phyloP scores from a whole-genome alignment of 2,329 filamentous ascomycete species.

The Xylariaceae sp. region DNA sequence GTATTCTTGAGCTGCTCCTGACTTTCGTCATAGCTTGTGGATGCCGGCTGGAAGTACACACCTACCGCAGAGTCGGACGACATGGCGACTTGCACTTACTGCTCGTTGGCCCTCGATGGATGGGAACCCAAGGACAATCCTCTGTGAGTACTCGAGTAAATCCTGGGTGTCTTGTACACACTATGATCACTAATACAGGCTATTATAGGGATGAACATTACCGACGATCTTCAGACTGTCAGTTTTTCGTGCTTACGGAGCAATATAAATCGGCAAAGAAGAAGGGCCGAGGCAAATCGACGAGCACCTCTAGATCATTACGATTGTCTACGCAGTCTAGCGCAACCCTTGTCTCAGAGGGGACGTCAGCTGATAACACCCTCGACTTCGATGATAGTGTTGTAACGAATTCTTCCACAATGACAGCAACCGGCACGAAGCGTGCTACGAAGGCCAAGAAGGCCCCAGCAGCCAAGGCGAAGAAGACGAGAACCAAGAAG shows the following conservation, averaged over 20 bases:
- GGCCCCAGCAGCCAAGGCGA: constrained; percentile 41
- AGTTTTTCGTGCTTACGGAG: constrained; percentile 70
- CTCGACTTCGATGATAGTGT: constrained; percentile 54
- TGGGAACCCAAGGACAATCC: constrained; percentile 95
- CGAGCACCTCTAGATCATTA: constrained; percentile 62
- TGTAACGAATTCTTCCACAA: constrained; percentile 54
- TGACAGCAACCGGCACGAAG: constrained; percentile 49
- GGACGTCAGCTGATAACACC: constrained; percentile 43
- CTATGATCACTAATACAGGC: constrained; percentile 8
- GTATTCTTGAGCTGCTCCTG: background rate
- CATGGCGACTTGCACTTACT: constrained; percentile 87
- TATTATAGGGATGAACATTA: constrained; percentile 72
- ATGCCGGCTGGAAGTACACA: constrained; percentile 91
- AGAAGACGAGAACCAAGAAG: constrained; percentile 48
- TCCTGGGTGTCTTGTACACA: background rate
- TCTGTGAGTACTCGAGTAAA: constrained; percentile 49
- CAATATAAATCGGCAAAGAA: constrained; percentile 52
- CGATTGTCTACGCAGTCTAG: constrained; percentile 57
- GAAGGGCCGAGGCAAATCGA: constrained; percentile 48
- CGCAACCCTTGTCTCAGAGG: constrained; percentile 46
- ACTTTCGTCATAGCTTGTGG: constrained; percentile 62
- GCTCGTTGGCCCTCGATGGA: constrained; percentile 80
- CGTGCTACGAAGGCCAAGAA: constrained; percentile 50
- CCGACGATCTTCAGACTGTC: constrained; percentile 69
- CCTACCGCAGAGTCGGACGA: constrained; percentile 79